Evolutionary conservation across 805 yeast species (phyloP).

Genomic region (Candida multigemmis): DNA sequence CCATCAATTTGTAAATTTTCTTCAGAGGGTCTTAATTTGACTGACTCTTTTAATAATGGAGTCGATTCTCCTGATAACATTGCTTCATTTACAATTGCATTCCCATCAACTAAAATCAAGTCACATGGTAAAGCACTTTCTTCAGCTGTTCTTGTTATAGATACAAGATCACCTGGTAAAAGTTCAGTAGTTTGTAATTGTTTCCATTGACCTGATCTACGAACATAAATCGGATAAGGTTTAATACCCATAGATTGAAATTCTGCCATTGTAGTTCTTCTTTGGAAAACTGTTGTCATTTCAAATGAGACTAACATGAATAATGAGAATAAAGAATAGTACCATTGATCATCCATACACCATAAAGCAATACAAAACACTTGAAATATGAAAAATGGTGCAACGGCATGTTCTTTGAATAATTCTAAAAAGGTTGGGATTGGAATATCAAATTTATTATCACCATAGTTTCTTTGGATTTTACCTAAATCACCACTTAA

Average conservation of each 20-base stretch:
- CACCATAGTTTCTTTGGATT: constrained; percentile 59
- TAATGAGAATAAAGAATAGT: constrained; percentile 81
- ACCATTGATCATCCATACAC: constrained; percentile 97
- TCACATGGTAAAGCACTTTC: constrained; percentile 95
- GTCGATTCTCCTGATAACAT: constrained; percentile 99
- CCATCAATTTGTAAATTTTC: constrained; percentile 71
- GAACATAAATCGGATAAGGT: constrained; percentile 73
- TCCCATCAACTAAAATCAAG: constrained; percentile 73
- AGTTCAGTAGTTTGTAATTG: constrained; percentile 63
- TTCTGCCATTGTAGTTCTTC: constrained; percentile 89
- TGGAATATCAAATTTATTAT: constrained; percentile 88
- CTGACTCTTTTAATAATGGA: constrained; percentile 88
- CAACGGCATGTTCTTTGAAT: constrained; percentile 95
- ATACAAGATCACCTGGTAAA: constrained; percentile 87
- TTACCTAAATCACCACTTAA: constrained; percentile 42
- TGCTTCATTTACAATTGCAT: constrained; percentile 96
- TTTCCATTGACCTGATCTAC: constrained; percentile 64
- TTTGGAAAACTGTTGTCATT: constrained; percentile 89
- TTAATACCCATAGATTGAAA: constrained; percentile 96
- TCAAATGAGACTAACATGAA: constrained; percentile 92
- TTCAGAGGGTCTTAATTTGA: constrained; percentile 67
- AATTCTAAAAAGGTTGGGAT: constrained; percentile 85
- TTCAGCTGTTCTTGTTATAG: constrained; percentile 80
- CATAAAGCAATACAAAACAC: constrained; percentile 91
- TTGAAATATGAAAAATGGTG: constrained; percentile 96